Evolutionary conservation across 2,329 filamentous ascomycete genomes (phyloP), one percentile per base, ranked within the genome.

Genomic region (Aspergillus floridensis): DNA sequence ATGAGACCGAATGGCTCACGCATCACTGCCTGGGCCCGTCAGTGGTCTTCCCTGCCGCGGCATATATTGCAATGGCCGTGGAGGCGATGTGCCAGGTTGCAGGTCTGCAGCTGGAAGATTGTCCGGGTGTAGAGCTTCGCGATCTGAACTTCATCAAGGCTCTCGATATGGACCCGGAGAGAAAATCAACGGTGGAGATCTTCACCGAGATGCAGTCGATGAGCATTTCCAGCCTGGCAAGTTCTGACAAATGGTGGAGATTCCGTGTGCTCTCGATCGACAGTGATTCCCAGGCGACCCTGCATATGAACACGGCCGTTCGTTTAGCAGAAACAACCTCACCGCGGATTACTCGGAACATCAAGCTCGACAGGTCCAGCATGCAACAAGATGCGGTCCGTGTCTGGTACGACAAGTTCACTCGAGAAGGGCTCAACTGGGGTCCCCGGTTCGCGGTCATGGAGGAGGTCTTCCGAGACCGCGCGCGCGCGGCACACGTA

Each of bases 31-130:
- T 74, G 5, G 59, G 64, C 16, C 59, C 54, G 1, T 59, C 53
- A 2, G 58, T 65, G 3, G 46, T 74, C 0, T 74, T 69, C 26
- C 73, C 74, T 2, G 67, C 60, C 1, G 70, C 72, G 1, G 73
- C 68, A 1, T 68, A 69, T 41, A 49, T 75, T 12, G 52, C 57
- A 5, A 70, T 73, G 62, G 67, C 64, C 3, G 61, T 69, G 1
- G 71, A 75, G 53, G 73, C 71, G 1, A 46, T 62, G 2, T 31
- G 24, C 4, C 63, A 68, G 51, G 8, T 63, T 10, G 44, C 24
- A 4, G 56, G 57, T 5, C n/a, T 22, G 6, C 22, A 54, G 5
- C 50, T 53, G 16, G 50, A 53, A 44, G 32, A 41, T 1, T 41
- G 50, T 41, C 50, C 50, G 21, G 50, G 50, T 5, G n/a, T 53